Conservation (phyloP, 352 stramenopile species). For the Globisporangium echinulatum region DNA sequence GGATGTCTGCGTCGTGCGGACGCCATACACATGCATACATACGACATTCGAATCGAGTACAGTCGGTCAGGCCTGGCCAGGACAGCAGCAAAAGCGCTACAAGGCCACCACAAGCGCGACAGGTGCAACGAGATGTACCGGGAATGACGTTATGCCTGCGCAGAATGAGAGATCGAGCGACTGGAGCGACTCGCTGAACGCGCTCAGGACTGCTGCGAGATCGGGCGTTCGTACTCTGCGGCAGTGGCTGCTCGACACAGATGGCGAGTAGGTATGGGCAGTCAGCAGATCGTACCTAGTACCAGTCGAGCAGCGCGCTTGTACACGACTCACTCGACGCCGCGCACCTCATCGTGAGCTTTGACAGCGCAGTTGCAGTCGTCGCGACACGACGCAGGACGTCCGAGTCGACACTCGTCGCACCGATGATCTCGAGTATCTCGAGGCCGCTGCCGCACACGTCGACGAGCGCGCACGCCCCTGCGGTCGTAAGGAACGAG, state of each 20-base stretch:
- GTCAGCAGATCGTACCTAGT: no score
- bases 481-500: slow-evolving; percentile 39
- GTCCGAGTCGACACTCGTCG: slow-evolving; percentile 32
- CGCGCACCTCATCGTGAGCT: slow-evolving; percentile 45
- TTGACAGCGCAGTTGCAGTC: slow-evolving; percentile 24
- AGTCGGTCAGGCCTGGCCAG: neutral
- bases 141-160: slow-evolving; percentile 31
- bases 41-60: neutral
- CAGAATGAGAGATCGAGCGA: slow-evolving; percentile 57
- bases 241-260: slow-evolving; percentile 20
- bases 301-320: neutral
- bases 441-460: slow-evolving; percentile 28
- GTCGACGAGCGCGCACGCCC: slow-evolving; percentile 27
- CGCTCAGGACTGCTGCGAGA: slow-evolving; percentile 25
- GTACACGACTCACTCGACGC: no score
- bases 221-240: slow-evolving; percentile 21
- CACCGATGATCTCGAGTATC: slow-evolving; percentile 44
- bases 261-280: no score
- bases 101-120: neutral
- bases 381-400: slow-evolving; percentile 30
- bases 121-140: slow-evolving; percentile 16
- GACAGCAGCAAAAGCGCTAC: neutral
- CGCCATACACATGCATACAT: slow-evolving; percentile 9
- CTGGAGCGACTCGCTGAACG: slow-evolving; percentile 22
- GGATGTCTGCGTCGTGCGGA: neutral